Evolutionary conservation across 139 green algal genomes (phyloP).

Genomic region (Auxenochlorella pyrenoidosa): DNA sequence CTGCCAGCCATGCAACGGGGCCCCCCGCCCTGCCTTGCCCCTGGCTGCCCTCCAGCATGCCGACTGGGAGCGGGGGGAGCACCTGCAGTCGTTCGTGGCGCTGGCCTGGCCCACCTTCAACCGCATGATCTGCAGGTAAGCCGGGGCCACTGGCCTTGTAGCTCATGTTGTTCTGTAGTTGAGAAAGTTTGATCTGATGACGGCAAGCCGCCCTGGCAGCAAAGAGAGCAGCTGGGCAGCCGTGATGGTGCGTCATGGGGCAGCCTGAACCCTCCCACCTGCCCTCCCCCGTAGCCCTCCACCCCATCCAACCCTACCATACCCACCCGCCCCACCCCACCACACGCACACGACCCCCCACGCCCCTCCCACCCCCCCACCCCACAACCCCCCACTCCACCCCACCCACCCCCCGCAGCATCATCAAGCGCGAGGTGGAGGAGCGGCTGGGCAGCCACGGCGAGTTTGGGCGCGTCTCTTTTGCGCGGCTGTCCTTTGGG

Average conservation of each 20-base stretch:
- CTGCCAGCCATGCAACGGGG: not conserved
- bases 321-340: too few species aligned
- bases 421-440: slow-evolving; percentile 54
- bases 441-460: slow-evolving; percentile 25
- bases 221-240: too few species aligned
- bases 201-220: too few species aligned
- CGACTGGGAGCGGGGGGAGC: slow-evolving; percentile 12
- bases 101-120: slow-evolving; percentile 49
- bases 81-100: slow-evolving; percentile 27
- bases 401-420: slow-evolving; percentile 3
- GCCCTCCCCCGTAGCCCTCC: too few species aligned
- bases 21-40: not conserved
- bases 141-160: too few species aligned
- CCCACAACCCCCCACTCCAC: too few species aligned
- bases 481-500: slow-evolving; percentile 37
- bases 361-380: not conserved
- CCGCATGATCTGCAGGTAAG: slow-evolving; percentile 25
- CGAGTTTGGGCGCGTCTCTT: slow-evolving; percentile 45
- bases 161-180: too few species aligned
- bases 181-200: too few species aligned
- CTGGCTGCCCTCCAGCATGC: slow-evolving; percentile 9
- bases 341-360: too few species aligned
- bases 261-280: too few species aligned
- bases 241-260: too few species aligned
- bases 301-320: too few species aligned